Base-by-base conservation (phyloP, 139 green algal genomes). In the Chlorella vulgaris region DNA sequence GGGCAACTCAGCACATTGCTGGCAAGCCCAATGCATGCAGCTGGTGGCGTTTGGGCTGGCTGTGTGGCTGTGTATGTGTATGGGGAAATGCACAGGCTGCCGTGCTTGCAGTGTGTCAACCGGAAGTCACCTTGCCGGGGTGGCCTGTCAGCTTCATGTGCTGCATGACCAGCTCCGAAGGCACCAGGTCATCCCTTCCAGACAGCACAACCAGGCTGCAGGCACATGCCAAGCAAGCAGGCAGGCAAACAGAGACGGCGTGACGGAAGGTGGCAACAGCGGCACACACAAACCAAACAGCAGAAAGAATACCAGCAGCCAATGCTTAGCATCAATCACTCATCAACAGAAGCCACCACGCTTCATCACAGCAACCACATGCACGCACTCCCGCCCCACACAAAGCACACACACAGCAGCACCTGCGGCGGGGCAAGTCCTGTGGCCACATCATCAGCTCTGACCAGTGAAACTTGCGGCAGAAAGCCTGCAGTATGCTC, bases 371-470 rank as follows among this genome's bases (percentile, higher is more conserved):
- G n/a, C n/a, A n/a, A n/a, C n/a, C n/a, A n/a, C n/a, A n/a, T n/a
- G n/a, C n/a, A n/a, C n/a, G n/a, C n/a, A n/a, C n/a, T n/a, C n/a
- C n/a, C n/a, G n/a, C n/a, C n/a, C n/a, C n/a, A n/a, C n/a, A n/a
- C n/a, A n/a, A n/a, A n/a, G n/a, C n/a, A n/a, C n/a, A n/a, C n/a
- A n/a, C n/a, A n/a, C n/a, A n/a, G 47, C 15, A 42, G 5, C 35
- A 62, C 61, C 69, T 76, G 51, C 69, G 47, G 38, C 50, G 31
- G 26, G 88, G 88, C 77, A 92, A 69, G 70, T 92, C 88, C 51
- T 90, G 61, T 2, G 88, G 86, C 88, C 88, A 92, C 69, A 92
- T 79, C 84, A 87, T 88, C 2, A 92, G 78, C 60, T 83, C 81
- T 26, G 62, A 66, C 86, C 88, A 91, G 4, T 81, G 43, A 58